Evolutionary conservation across 805 yeast species (phyloP), one percentile per base, ranked within the genome.

Genomic region (Hermanozyma aechmeae): DNA sequence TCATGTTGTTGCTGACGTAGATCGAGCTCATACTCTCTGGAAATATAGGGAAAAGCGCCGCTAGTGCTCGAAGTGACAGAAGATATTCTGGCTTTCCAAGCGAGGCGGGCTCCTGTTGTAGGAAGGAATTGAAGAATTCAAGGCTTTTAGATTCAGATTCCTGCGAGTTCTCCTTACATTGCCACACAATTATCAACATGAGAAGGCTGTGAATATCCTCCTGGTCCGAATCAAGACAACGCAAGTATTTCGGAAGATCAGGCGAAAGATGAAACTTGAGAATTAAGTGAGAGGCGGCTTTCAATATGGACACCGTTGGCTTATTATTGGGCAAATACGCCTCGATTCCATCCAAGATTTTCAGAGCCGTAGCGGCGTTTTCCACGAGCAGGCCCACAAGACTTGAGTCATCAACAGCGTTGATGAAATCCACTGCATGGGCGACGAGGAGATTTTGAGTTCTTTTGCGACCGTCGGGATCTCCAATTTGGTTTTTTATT

Each of bases 1-100:
- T 34, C 27, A 42, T 39, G 13, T 25, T 14, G 5, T 29, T 19
- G 4, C 40, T 31, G 14, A 32, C 30, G 28, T 41, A 41, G 12
- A 41, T 26, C 3, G 29, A 7, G 16, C 34, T 32, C 27, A 41
- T 32, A 3, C 22, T 14, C 3, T 17, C 28, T 4, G 45, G 38
- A 15, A 35, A 21, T 4, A 39, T 12, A 9, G 45, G 40, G 15
- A 41, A 29, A 11, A 39, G 33, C 4, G 35, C 16, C 27, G 37
- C 43, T 19, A 41, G 31, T 5, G 39, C 26, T 2, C 24, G 3
- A 7, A 22, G 14, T 3, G 24, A 10, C 12, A 13, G 13, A 5
- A 15, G 11, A 21, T 26, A 32, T 6, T 24, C 25, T 2, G 15
- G 13, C 11, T 15, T 13, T n/a, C 29, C 4, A 12, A 32, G 20